These are phyloP conservation scores for Thymus mandschuricus DNA, from an alignment of 257 asterid genomes.

Conservation along the genomic window DNA sequence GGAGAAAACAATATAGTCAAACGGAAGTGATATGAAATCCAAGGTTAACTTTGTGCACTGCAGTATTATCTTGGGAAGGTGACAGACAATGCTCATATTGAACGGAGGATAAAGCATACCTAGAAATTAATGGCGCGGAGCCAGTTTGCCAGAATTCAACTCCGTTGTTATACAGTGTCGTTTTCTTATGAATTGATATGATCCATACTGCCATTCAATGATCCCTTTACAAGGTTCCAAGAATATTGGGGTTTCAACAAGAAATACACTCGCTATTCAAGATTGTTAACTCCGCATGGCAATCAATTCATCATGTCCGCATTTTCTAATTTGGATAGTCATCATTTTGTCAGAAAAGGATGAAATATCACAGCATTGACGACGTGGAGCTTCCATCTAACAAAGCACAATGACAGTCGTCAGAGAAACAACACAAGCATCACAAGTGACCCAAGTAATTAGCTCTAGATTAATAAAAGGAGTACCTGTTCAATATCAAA, in stretches of 20 bases:
- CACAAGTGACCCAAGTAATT: neutral
- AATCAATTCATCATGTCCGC: conserved; percentile 60
- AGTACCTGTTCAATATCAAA: conserved; percentile 57
- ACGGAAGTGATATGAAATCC: neutral
- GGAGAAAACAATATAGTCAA: neutral
- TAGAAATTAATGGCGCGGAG: conserved; percentile 10
- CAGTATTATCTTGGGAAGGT: neutral
- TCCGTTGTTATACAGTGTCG: conserved; percentile 8
- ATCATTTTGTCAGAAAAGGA: conserved; percentile 44
- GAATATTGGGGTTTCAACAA: conserved; percentile 7
- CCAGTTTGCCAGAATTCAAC: neutral
- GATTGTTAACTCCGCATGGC: conserved; percentile 45
- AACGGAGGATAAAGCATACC: conserved; percentile 10
- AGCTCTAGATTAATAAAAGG: conserved; percentile 13
- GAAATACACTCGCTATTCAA: conserved; percentile 17
- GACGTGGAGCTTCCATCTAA: conserved; percentile 65
- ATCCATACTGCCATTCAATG: conserved; percentile 21
- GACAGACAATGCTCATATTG: neutral
- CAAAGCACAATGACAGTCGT: conserved; percentile 28
- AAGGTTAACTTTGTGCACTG: conserved; percentile 1
- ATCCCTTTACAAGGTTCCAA: conserved; percentile 17
- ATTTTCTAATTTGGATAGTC: conserved; percentile 56
- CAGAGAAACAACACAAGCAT: conserved; percentile 19
- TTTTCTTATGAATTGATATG: conserved; percentile 16
- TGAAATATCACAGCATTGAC: conserved; percentile 72